Conservation (phyloP, 257 asterid genomes). For the Nicotiana undulata region DNA sequence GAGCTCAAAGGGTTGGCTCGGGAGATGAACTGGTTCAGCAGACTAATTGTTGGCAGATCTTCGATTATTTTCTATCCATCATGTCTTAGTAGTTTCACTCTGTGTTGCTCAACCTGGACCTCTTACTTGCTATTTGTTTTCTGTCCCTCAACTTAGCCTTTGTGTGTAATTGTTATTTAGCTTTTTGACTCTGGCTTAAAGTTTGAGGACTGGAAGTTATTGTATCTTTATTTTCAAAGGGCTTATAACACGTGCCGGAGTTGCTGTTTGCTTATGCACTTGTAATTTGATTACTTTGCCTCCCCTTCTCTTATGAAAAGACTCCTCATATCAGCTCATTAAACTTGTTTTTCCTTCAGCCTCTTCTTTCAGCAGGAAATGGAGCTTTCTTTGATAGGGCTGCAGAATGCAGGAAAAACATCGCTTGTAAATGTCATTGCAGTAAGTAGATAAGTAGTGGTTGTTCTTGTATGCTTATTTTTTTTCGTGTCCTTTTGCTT, state of each 20-base stretch:
- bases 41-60: not conserved
- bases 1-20: not conserved
- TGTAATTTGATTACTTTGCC: not conserved
- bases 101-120: not conserved
- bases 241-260: not conserved
- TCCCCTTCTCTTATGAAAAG: not conserved
- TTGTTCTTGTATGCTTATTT: not conserved
- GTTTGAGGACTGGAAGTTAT: not conserved
- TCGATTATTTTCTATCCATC: not conserved
- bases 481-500: not conserved
- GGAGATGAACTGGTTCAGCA: not conserved
- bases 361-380: constrained; percentile 99
- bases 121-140: not conserved
- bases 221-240: not conserved
- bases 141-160: not conserved
- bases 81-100: not conserved
- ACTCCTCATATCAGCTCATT: not conserved
- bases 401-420: constrained; percentile 97
- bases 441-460: constrained; percentile 40
- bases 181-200: not conserved
- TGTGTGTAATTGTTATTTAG: not conserved
- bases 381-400: constrained; percentile 98
- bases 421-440: constrained; percentile 95
- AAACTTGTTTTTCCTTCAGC: constrained; percentile 32
- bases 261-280: not conserved